phyloP scores from a whole-genome alignment of 225 moss, liverwort and hornwort species.

The Sphagnum tenellum region DNA sequence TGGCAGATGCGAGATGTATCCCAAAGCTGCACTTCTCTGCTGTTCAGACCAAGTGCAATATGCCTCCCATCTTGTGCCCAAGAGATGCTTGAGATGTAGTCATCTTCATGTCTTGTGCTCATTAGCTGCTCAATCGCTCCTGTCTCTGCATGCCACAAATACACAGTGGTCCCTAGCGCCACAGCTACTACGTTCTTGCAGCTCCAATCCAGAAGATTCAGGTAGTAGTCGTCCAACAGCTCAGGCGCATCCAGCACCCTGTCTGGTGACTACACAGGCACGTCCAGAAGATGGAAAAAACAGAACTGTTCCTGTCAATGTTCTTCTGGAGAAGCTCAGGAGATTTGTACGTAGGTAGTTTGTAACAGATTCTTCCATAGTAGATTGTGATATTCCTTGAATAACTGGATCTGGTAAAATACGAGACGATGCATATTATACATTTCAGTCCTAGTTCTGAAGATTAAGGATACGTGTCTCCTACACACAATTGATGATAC shows the following conservation, averaged over 20 bases:
- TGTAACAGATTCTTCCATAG: no score
- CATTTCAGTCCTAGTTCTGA: no score
- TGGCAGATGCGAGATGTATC: slow-evolving; percentile 53
- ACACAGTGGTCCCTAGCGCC: slow-evolving; percentile 70
- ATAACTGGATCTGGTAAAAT: no score
- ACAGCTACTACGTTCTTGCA: slow-evolving; percentile 91
- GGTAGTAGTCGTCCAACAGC: slow-evolving; percentile 84
- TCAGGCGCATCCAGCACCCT: slow-evolving; percentile 75
- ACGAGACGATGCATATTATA: no score
- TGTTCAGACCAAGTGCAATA: slow-evolving; percentile 73
- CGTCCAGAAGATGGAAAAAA: no score
- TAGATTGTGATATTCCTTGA: no score
- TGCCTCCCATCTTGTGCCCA: slow-evolving; percentile 88
- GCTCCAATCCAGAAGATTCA: slow-evolving; percentile 92
- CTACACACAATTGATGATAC: slow-evolving; percentile 13
- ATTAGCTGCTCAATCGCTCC: slow-evolving; percentile 78
- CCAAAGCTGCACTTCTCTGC: slow-evolving; percentile 76
- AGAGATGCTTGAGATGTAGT: slow-evolving; percentile 66
- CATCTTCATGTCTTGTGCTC: slow-evolving; percentile 57
- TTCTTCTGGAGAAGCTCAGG: no score
- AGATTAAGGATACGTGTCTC: no score
- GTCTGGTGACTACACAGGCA: slow-evolving; percentile 34
- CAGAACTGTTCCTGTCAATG: no score
- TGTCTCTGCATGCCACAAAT: slow-evolving; percentile 83
- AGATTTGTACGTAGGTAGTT: no score